These are phyloP conservation scores for Oryza coarctata DNA, from an alignment of 176 grass and related monocot species.

Conservation along the genomic window DNA sequence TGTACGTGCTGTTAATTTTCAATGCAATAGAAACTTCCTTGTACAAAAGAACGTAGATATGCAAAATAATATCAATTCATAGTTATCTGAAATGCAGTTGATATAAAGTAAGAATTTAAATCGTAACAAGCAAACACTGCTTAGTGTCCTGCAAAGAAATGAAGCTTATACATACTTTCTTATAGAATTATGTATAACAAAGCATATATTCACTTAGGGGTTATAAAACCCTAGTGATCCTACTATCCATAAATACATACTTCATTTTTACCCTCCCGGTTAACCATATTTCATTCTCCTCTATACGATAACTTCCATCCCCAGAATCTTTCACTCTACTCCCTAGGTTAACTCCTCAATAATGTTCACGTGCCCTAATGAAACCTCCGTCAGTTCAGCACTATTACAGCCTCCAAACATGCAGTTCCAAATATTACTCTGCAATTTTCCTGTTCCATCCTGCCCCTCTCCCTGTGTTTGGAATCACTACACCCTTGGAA, in stretches of 20 bases:
- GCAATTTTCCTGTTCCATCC: neutral
- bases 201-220: neutral
- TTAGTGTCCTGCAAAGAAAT: neutral
- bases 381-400: neutral
- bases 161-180: neutral
- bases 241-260: neutral
- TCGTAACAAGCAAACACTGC: neutral
- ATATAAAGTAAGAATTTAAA: neutral
- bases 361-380: neutral
- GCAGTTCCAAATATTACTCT: neutral
- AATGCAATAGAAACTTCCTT: constrained; percentile 86
- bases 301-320: neutral
- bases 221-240: neutral
- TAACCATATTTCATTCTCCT: neutral
- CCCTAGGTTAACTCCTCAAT: neutral
- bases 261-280: neutral
- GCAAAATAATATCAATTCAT: constrained; percentile 25
- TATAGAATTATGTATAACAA: neutral
- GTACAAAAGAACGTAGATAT: constrained; percentile 91
- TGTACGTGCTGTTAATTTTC: constrained; percentile 86
- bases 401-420: neutral
- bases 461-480: neutral
- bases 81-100: neutral
- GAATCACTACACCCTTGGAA: neutral
- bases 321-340: neutral